phyloP scores from a whole-genome alignment of 2,329 filamentous ascomycete genomes.

The Akanthomyces uredinophilus region DNA sequence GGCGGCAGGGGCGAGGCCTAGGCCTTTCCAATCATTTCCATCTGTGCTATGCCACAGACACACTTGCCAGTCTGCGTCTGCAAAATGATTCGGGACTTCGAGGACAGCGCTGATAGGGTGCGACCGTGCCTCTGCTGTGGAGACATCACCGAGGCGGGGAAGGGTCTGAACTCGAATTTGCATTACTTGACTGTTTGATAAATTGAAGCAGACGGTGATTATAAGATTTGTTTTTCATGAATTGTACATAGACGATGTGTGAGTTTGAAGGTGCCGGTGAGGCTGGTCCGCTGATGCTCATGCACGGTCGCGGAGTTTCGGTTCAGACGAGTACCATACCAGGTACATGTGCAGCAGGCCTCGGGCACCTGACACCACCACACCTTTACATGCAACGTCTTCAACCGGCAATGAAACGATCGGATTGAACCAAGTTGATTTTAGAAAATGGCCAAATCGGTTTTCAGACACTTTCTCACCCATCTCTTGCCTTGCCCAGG shows the following conservation, averaged over 20 bases:
- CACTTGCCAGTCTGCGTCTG: slow-evolving; percentile 62
- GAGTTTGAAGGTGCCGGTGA: no score
- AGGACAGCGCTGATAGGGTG: slow-evolving; percentile 64
- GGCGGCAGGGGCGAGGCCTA: slow-evolving; percentile 28
- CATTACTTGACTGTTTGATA: slow-evolving; percentile 24
- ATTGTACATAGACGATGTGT: not conserved
- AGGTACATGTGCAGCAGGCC: not conserved
- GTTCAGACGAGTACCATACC: not conserved
- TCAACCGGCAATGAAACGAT: not conserved
- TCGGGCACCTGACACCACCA: slow-evolving; percentile 2
- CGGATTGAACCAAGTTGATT: not conserved
- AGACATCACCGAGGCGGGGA: slow-evolving; percentile 73
- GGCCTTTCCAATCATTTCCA: slow-evolving; percentile 53
- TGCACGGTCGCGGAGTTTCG: not conserved
- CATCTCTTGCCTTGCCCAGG: not conserved
- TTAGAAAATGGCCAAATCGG: not conserved
- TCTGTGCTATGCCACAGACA: slow-evolving; percentile 66
- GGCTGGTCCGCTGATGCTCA: not conserved
- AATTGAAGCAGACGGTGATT: not conserved
- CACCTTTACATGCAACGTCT: not conserved
- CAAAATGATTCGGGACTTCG: slow-evolving; percentile 54
- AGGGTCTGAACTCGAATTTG: slow-evolving; percentile 43
- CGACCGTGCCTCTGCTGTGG: slow-evolving; percentile 45
- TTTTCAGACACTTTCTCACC: not conserved
- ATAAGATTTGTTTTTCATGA: not conserved